phyloP scores from a whole-genome alignment of 306 rosid species.

The Neltuma alba region DNA sequence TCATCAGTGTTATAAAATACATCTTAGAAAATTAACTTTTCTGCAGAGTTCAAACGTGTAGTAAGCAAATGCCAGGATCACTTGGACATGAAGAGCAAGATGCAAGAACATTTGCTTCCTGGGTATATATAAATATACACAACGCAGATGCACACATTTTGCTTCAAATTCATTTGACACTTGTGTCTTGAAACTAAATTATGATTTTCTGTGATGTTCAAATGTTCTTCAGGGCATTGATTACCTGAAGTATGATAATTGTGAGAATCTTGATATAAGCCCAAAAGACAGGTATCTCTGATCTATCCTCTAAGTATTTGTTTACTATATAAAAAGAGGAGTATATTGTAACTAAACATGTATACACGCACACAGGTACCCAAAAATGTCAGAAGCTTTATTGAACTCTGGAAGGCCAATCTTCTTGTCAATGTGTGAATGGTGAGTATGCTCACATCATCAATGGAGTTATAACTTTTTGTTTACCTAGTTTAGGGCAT shows the following conservation, averaged over 20 bases:
- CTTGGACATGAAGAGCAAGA: constrained; percentile 75
- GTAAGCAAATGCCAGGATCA: constrained; percentile 77
- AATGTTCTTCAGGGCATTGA: constrained; percentile 59
- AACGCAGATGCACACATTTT: background rate
- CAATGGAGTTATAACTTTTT: background rate
- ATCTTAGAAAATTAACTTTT: too few species aligned
- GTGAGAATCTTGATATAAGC: constrained; percentile 51
- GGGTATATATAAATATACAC: constrained; percentile 43
- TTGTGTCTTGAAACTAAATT: background rate
- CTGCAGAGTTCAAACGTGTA: constrained; percentile 65
- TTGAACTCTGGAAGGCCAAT: constrained; percentile 53
- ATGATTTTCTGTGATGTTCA: background rate
- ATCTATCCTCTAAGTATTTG: background rate
- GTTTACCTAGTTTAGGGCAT: background rate
- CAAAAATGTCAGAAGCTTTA: constrained; percentile 67
- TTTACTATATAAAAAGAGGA: background rate
- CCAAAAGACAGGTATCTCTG: constrained; percentile 65
- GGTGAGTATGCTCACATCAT: constrained; percentile 51
- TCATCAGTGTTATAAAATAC: background rate
- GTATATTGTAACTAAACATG: background rate
- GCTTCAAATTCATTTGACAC: constrained; percentile 16
- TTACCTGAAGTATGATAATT: constrained; percentile 83
- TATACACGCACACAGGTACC: constrained; percentile 50
- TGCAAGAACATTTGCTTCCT: constrained; percentile 77
- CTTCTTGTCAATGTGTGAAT: constrained; percentile 74